phyloP scores from a whole-genome alignment of 495 filamentous ascomycete genomes.

The Rhypophila decipiens region DNA sequence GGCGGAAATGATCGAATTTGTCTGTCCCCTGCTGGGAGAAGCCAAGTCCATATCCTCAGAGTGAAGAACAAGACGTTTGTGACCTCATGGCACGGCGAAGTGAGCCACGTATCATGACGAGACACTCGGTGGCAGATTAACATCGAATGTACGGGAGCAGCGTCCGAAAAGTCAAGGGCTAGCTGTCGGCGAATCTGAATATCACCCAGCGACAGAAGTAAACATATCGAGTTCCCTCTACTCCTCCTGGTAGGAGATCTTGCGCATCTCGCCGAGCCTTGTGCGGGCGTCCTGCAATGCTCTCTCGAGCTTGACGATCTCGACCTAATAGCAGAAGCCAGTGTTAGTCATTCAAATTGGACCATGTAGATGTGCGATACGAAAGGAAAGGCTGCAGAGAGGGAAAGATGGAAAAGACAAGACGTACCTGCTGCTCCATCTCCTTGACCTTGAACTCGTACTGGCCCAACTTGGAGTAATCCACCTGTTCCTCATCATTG shows the following conservation, averaged over 20 bases:
- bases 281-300: slow-evolving; percentile 70
- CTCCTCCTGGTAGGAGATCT: slow-evolving; percentile 93
- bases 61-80: no score
- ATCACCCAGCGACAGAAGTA: background rate
- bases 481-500: slow-evolving; percentile 75
- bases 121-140: no score
- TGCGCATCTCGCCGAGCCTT: slow-evolving; percentile 93
- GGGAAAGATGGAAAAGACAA: slow-evolving; percentile 11
- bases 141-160: no score
- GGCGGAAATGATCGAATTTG: no score
- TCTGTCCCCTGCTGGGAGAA: no score
- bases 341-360: slow-evolving; percentile 2
- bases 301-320: slow-evolving; percentile 95
- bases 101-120: no score
- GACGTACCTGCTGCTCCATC: slow-evolving; percentile 97
- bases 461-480: slow-evolving; percentile 78
- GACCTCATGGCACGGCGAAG: no score
- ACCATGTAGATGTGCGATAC: background rate
- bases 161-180: no score
- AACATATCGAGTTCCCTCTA: slow-evolving; percentile 3
- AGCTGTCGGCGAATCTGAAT: no score
- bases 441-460: slow-evolving; percentile 98
- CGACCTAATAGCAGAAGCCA: slow-evolving; percentile 55
- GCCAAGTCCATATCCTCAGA: no score
- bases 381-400: background rate